phyloP scores from a whole-genome alignment of 306 rosid species.

The Rubus idaeus region DNA sequence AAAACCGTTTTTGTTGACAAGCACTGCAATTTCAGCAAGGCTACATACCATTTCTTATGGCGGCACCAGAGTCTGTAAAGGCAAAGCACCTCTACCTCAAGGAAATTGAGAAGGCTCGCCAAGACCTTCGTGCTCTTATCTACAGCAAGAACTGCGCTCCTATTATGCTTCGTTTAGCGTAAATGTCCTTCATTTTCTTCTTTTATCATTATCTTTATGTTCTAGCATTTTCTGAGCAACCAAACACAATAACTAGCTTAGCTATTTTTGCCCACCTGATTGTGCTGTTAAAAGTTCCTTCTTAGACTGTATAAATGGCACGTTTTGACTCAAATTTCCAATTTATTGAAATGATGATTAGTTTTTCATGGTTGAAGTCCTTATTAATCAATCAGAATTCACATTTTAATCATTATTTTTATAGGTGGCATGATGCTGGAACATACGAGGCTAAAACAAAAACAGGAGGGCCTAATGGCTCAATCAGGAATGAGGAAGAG shows the following conservation, averaged over 20 bases:
- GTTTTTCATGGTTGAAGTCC: not conserved
- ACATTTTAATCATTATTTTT: not conserved
- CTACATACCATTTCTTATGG: constrained; percentile 20
- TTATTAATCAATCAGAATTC: not conserved
- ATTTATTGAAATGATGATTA: not conserved
- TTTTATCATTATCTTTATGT: no score
- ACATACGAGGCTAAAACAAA: constrained; percentile 58
- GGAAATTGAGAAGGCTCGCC: constrained; percentile 67
- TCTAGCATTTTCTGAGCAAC: no score
- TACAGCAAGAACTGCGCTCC: constrained; percentile 64
- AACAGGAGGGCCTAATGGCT: constrained; percentile 89
- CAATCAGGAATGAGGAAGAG: constrained; percentile 57
- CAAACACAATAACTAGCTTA: no score
- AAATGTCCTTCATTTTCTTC: constrained; percentile 4
- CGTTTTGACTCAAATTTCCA: not conserved
- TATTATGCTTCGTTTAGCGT: constrained; percentile 92
- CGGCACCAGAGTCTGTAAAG: not conserved
- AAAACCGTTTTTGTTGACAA: not conserved
- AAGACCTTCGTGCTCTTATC: constrained; percentile 76
- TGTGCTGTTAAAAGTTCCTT: not conserved
- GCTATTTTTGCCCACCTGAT: not conserved
- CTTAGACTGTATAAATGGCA: not conserved
- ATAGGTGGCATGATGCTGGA: constrained; percentile 92
- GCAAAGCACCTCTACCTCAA: constrained; percentile 34
- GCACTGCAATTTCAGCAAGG: not conserved